Evolutionary conservation across 1,284 basidiomycete genomes (phyloP), one percentile per base, ranked within the genome.

Genomic region (Sphagnurus paluster): DNA sequence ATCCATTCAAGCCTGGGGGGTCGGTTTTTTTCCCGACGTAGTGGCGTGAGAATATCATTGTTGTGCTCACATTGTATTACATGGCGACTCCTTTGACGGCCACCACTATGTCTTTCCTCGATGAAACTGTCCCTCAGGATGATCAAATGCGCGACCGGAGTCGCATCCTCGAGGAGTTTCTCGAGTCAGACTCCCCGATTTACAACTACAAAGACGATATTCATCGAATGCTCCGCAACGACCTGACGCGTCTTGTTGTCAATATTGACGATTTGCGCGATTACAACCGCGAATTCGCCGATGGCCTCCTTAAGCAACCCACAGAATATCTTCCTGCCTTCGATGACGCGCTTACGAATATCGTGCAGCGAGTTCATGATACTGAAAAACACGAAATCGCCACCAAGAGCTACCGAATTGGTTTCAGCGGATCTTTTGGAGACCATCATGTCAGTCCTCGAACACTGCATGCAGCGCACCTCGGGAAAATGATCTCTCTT

Each of bases 371-470:
- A 52, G 72, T 90, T 4, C 82, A 87, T 60, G 89, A 95, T 65
- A 71, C 77, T 5, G 79, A 87, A 41, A 96, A 97, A 72, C 87
- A 94, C 68, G 84, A 91, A 42, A 83, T 93, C 49, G 74, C 81
- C 29, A 82, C 79, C 50, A 94, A 89, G 64, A 81, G 75, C 52
- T 93, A 84, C 67, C 88, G 90, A 58, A 79, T 98, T 49, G 97
- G 96, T n/a, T 83, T 99, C 65, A 87, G 90, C 55, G 97, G 97
- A 45, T 96, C 92, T n/a, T 99, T 99, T 66, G 97, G 97, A 38
- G 95, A 98, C 68, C 93, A 99, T 66, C 94, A 98, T 67, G 91
- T 96, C 68, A 98, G 90, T 67, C 97, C 97, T 33, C 80, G 97
- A 7, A 96, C 93, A 8, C 79, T 99, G 29, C 82, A 87, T 50